Evolutionary conservation across 257 asterid genomes (phyloP).

Genomic region (Rehmannia glutinosa): DNA sequence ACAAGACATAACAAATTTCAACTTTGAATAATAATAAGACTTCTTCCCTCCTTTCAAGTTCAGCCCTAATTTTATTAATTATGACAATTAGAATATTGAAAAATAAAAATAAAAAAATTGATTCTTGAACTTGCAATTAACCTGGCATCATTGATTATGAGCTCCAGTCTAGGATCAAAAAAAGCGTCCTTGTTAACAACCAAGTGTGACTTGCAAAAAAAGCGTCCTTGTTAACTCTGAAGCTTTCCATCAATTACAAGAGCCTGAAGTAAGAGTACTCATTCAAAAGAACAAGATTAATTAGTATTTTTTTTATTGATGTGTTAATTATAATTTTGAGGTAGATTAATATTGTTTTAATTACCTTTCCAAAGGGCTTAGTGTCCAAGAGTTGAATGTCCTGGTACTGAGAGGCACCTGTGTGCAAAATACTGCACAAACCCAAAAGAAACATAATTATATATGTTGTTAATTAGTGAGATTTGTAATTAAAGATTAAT

Average conservation of each 20-base stretch:
- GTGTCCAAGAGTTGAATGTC: constrained; percentile 94
- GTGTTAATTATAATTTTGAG: too few relatives aligned
- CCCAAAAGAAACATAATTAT: background rate
- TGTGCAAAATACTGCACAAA: constrained; percentile 71
- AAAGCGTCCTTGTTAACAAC: constrained; percentile 76
- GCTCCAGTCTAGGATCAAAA: constrained; percentile 69
- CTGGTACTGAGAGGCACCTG: constrained; percentile 85
- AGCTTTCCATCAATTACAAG: constrained; percentile 95
- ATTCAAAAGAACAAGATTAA: background rate
- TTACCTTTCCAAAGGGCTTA: constrained; percentile 95
- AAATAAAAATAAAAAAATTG: too few relatives aligned
- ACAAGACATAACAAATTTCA: too few relatives aligned
- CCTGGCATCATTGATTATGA: constrained; percentile 89
- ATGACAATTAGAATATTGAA: too few relatives aligned
- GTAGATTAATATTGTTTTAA: background rate
- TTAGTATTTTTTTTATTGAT: too few relatives aligned
- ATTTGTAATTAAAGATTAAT: background rate
- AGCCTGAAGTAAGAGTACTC: constrained; percentile 55
- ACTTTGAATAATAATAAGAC: too few relatives aligned
- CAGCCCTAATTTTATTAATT: constrained; percentile 58
- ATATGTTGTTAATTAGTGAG: too few relatives aligned
- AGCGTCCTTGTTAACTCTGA: constrained; percentile 87
- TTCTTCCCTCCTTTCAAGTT: constrained; percentile 75
- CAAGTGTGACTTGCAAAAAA: constrained; percentile 77
- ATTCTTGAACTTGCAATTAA: constrained; percentile 7